Evolutionary conservation across 495 filamentous ascomycete genomes (phyloP).

Genomic region (Hypoxylon fragiforme): DNA sequence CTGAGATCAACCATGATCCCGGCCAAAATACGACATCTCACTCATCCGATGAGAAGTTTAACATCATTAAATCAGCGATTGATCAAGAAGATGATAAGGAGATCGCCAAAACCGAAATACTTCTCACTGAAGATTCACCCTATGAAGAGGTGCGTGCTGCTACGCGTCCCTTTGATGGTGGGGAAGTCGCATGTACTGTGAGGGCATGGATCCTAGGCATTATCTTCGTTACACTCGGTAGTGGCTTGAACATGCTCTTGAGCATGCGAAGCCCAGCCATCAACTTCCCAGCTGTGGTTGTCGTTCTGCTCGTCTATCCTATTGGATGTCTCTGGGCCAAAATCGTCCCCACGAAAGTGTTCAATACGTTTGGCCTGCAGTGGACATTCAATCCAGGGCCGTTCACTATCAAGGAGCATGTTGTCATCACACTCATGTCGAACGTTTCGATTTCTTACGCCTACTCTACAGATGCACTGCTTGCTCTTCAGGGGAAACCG

Average conservation of each 20-base stretch:
- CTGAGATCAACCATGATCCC: constrained; percentile 17
- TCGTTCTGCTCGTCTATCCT: constrained; percentile 60
- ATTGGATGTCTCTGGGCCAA: constrained; percentile 59
- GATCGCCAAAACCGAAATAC: constrained; percentile 35
- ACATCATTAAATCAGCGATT: constrained; percentile 42
- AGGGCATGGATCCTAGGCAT: constrained; percentile 66
- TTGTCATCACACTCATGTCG: constrained; percentile 62
- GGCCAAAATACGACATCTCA: constrained; percentile 8
- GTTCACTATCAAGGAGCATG: constrained; percentile 69
- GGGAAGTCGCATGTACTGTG: constrained; percentile 61
- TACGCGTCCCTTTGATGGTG: constrained; percentile 59
- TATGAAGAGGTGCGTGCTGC: constrained; percentile 56
- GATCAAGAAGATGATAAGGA: constrained; percentile 42
- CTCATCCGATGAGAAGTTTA: constrained; percentile 29
- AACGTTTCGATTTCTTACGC: constrained; percentile 48
- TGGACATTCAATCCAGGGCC: constrained; percentile 61
- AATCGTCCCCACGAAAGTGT: constrained; percentile 55
- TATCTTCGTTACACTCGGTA: constrained; percentile 58
- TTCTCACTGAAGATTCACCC: constrained; percentile 40
- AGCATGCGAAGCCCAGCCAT: constrained; percentile 56
- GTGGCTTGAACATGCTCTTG: constrained; percentile 62
- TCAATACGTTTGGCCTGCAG: constrained; percentile 53
- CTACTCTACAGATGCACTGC: constrained; percentile 61
- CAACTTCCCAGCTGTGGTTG: constrained; percentile 61
- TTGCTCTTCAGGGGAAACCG: constrained; percentile 51